Conservation (phyloP, 108 stramenopile genomes). For the Cyclotella atomus region DNA sequence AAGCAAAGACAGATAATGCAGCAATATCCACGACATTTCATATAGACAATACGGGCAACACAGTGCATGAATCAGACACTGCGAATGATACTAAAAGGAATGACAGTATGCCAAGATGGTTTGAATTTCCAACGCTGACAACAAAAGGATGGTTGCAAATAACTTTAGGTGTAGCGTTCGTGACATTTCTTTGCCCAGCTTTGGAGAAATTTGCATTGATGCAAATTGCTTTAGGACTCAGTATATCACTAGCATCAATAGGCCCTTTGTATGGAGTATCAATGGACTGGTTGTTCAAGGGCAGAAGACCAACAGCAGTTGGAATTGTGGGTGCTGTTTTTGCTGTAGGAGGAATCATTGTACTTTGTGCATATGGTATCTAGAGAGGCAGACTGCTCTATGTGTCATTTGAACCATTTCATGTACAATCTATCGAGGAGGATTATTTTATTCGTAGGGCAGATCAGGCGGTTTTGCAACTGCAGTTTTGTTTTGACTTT, state of each 20-base stretch:
- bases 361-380: conserved; percentile 58
- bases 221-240: conserved; percentile 77
- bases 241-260: conserved; percentile 72
- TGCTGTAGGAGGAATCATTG: conserved; percentile 66
- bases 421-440: background rate
- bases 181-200: conserved; percentile 80
- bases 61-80: background rate
- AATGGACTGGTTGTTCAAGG: conserved; percentile 57
- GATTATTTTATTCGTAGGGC: conserved; percentile 67
- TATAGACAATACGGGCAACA: background rate
- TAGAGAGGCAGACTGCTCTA: background rate
- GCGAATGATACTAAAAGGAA: background rate
- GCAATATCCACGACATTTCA: conserved; percentile 18
- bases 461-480: conserved; percentile 70
- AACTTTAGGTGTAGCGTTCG: conserved; percentile 70
- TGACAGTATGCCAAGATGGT: conserved; percentile 44
- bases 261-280: conserved; percentile 82
- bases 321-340: conserved; percentile 56
- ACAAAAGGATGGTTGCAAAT: conserved; percentile 60
- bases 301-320: conserved; percentile 44
- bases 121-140: conserved; percentile 57
- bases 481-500: conserved; percentile 1
- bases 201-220: conserved; percentile 87
- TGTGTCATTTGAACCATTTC: background rate
- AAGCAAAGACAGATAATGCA: background rate